Evolutionary conservation across 768 basidiomycete species (phyloP).

Genomic region (Roridomyces roridus): DNA sequence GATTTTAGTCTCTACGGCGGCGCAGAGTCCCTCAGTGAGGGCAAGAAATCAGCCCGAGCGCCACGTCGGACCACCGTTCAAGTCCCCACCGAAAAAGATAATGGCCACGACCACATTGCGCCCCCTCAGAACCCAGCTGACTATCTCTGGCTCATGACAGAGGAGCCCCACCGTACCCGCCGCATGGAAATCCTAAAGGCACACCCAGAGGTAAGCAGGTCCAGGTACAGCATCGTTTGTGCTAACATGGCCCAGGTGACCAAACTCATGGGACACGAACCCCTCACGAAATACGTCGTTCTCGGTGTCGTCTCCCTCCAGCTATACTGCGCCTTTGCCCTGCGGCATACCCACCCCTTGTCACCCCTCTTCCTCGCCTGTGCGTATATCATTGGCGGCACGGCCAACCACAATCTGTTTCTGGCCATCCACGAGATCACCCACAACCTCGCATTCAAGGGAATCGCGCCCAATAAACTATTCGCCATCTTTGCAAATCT

Average conservation of each 20-base stretch:
- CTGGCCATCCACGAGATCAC: constrained; percentile 99
- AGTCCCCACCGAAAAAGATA: constrained; percentile 43
- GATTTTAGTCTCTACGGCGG: constrained; percentile 87
- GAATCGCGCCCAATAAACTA: constrained; percentile 82
- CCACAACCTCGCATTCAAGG: constrained; percentile 92
- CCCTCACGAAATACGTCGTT: constrained; percentile 91
- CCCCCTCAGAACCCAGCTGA: constrained; percentile 82
- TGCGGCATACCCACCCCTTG: constrained; percentile 72
- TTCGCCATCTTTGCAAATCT: constrained; percentile 92
- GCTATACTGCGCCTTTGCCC: constrained; percentile 61
- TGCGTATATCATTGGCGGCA: constrained; percentile 91
- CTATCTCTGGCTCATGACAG: constrained; percentile 97
- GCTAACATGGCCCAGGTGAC: constrained; percentile 65
- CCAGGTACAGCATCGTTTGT: constrained; percentile 1
- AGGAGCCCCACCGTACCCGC: constrained; percentile 93
- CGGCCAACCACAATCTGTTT: constrained; percentile 97
- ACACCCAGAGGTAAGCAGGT: constrained; percentile 79
- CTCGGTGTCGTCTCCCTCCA: constrained; percentile 82
- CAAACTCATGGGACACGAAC: constrained; percentile 96
- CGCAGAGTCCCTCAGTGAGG: constrained; percentile 75
- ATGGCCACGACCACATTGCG: constrained; percentile 48
- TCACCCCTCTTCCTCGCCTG: constrained; percentile 75
- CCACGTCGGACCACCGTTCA: constrained; percentile 57
- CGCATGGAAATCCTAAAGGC: constrained; percentile 91
- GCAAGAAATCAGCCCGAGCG: constrained; percentile 42